phyloP scores from a whole-genome alignment of 139 green algal species.

The Micractinium conductrix region DNA sequence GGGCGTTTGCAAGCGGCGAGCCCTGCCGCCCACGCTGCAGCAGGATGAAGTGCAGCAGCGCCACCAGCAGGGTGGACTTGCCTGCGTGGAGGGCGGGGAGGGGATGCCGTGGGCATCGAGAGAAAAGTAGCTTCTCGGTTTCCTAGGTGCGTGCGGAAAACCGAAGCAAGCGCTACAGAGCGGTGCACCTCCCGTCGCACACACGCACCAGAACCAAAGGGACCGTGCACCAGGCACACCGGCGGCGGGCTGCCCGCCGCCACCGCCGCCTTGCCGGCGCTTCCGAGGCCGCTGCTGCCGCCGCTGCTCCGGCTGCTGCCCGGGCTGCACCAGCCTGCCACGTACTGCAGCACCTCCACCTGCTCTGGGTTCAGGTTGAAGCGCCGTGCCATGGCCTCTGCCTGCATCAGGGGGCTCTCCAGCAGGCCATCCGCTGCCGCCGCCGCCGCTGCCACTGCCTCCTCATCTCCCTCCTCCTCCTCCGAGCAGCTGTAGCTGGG shows the following conservation, averaged over 20 bases:
- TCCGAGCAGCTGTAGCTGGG: constrained; percentile 25
- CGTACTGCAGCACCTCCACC: constrained; percentile 49
- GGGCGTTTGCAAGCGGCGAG: constrained; percentile 13
- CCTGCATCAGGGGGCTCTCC: constrained; percentile 1
- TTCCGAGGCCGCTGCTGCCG: neutral
- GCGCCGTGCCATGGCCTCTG: neutral
- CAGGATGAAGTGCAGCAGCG: constrained; percentile 74
- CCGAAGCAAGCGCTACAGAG: too few species aligned
- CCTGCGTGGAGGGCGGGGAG: constrained; percentile 47
- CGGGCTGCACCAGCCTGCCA: constrained; percentile 55
- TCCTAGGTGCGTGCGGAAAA: too few species aligned
- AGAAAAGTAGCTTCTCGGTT: too few species aligned
- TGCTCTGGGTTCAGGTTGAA: constrained; percentile 76
- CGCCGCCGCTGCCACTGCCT: neutral
- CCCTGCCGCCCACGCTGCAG: neutral
- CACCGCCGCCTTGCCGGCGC: neutral
- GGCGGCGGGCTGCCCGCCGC: constrained; percentile 17
- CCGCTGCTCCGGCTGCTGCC: neutral
- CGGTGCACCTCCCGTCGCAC: too few species aligned
- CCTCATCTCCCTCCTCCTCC: neutral
- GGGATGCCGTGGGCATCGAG: too few species aligned
- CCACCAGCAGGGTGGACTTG: constrained; percentile 82
- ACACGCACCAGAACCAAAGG: constrained; percentile 65
- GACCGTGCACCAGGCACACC: constrained; percentile 80
- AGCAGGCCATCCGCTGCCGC: constrained; percentile 16